Evolutionary conservation across 176 grass and related monocot genomes (phyloP), one percentile per base, ranked within the genome.

Genomic region (Oryza punctata): DNA sequence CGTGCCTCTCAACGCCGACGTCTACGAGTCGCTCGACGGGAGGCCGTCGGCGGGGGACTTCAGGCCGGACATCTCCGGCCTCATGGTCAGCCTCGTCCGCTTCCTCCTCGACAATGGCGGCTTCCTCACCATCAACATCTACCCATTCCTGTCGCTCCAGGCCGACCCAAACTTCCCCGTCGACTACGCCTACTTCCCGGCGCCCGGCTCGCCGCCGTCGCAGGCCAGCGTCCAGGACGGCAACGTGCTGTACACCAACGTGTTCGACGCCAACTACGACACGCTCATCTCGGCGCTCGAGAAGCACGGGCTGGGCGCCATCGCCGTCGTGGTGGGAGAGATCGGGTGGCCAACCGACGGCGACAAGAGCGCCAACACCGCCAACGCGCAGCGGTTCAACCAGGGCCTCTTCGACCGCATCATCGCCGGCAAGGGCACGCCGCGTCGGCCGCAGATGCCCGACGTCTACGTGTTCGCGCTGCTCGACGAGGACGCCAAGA

Each of bases 301-400:
- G 44, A 90, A 90, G 84, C 84, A 99, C 87, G 91, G 96, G 33
- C 92, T 99, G 1, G 91, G 66, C 0, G 35, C 81, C 79, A 85
- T 99, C 89, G 25, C 81, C 44, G 93, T 99, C 60, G 86, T 94
- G 7, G 89, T 96, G 18, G 97, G 97, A 26, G 97, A 99, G 93
- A 99, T 99, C 29, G 93, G 97, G 0, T 99, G 97, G 97, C 97
- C 97, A 16, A 99, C 91, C 67, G 97, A 99, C 82, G 89, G 97
- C 69, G 88, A 94, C 81, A 66, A 71, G 67, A 86, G 89, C 44
- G 97, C 97, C 75, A 99, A 82, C 87, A 0, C 12, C 1, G 49
- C 79, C 50, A 78, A 69, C 70, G 91, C 93, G 11, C 91, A 54
- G 23, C 38, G 21, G 0, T 99, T 99, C 91, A 99, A 99, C 88